Base-by-base conservation (phyloP, 345 rosid species). In the Sonneratia alba region DNA sequence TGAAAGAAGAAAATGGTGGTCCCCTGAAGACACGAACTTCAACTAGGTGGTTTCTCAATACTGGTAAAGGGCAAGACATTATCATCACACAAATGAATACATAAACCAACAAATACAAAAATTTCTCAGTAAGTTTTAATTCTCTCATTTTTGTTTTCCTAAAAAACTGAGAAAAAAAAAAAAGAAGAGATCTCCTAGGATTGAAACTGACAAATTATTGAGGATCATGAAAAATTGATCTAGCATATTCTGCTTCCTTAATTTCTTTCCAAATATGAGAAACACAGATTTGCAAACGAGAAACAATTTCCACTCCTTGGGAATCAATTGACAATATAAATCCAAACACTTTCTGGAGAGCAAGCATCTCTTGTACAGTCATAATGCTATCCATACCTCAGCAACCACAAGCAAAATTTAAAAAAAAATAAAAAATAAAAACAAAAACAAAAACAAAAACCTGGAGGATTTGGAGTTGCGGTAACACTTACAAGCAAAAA, bases 401-500 rank as follows among this genome's bases (percentile, higher is more conserved):
- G 51, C 51, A 47, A 47, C 51, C 9, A 40, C 43, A 40, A 8
- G 9, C 32, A 27, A 42, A 42, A 42, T 9, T 40, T 4, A 4
- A 40, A 9, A 9, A 2, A 42, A 42, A 42, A 5, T 42, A 42
- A 42, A 42, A 42, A 42, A 4, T 42, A n/a, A n/a, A n/a, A n/a
- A n/a, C n/a, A n/a, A n/a, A n/a, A n/a, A n/a, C n/a, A n/a, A n/a
- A n/a, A 40, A 42, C 45, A 9, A 47, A 13, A 47, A 27, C 32
- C 32, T 47, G 51, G 51, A 47, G 51, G 9, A 13, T 47, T 47
- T 47, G 51, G 36, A 57, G 38, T 15, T 67, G 8, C 37, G 3
- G 43, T 40, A 36, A 76, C 53, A 70, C 95, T 91, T 87, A 94
- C 98, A 91, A 78, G 91, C 87, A 85, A 87, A 89, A 94, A 15